Evolutionary conservation across 306 rosid species (phyloP).

Genomic region (Vigna angularis): DNA sequence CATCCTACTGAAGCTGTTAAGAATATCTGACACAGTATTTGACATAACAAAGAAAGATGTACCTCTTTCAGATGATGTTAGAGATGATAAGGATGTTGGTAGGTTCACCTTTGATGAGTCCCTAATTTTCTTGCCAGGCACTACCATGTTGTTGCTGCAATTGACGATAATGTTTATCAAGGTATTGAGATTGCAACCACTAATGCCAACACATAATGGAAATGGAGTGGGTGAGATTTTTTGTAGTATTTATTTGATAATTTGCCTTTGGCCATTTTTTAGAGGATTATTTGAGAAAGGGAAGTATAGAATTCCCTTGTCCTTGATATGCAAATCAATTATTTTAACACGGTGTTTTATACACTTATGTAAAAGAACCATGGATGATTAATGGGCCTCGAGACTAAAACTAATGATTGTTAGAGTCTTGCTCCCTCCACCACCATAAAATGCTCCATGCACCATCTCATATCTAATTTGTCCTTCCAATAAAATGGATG

Average conservation of each 20-base stretch:
- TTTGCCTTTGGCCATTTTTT: conserved; percentile 62
- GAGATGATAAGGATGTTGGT: conserved; percentile 36
- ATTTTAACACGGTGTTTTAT: conserved; percentile 54
- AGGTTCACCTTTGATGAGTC: conserved; percentile 63
- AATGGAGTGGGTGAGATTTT: conserved; percentile 59
- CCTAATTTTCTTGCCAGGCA: conserved; percentile 60
- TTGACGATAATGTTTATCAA: conserved; percentile 47
- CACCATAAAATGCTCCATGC: too few relatives aligned
- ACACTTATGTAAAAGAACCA: conserved; percentile 34
- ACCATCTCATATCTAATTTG: too few relatives aligned
- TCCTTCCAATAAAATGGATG: too few relatives aligned
- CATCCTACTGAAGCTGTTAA: conserved; percentile 48
- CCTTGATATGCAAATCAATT: conserved; percentile 56
- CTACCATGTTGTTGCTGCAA: conserved; percentile 66
- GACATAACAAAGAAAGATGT: conserved; percentile 67
- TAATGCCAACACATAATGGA: not conserved
- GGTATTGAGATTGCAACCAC: conserved; percentile 42
- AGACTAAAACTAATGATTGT: not conserved
- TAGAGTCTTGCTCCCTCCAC: too few relatives aligned
- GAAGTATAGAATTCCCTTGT: conserved; percentile 62
- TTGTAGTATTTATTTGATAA: conserved; percentile 52
- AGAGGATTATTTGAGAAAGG: conserved; percentile 68
- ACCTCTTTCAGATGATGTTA: conserved; percentile 8
- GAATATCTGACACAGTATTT: conserved; percentile 56
- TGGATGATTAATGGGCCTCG: conserved; percentile 1